These are phyloP conservation scores for Chlorella sp. DNA, from an alignment of 139 green algal species.

Conservation along the genomic window DNA sequence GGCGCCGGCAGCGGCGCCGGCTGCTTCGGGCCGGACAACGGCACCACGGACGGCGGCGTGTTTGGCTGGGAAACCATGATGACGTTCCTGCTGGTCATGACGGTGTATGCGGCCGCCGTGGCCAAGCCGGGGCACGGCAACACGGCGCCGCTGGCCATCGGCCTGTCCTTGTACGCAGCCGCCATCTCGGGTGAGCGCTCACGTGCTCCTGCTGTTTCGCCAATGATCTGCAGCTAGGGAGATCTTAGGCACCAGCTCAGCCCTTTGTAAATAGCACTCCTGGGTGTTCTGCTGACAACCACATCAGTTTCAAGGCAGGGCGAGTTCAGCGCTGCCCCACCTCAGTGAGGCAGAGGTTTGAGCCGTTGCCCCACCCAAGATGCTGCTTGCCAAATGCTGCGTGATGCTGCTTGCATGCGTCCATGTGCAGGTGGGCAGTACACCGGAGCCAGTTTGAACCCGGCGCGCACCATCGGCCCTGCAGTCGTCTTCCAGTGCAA, in stretches of 20 bases:
- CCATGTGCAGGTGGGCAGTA: constrained; percentile 56
- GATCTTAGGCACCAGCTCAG: too few species aligned
- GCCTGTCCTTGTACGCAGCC: constrained; percentile 65
- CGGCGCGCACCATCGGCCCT: constrained; percentile 66
- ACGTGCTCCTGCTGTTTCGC: too few species aligned
- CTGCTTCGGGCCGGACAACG: constrained; percentile 36
- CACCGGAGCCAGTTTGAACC: constrained; percentile 68
- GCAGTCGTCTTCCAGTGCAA: constrained; percentile 64
- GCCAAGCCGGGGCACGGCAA: constrained; percentile 57
- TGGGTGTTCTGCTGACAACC: too few species aligned
- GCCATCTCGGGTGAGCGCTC: constrained; percentile 63
- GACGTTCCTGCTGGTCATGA: constrained; percentile 52
- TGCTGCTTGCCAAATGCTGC: too few species aligned
- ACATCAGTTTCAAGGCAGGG: too few species aligned
- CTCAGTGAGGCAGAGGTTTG: too few species aligned
- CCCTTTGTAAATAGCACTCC: too few species aligned
- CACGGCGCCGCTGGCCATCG: constrained; percentile 51
- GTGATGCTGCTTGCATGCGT: too few species aligned
- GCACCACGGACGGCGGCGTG: constrained; percentile 29
- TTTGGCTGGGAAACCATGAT: constrained; percentile 67
- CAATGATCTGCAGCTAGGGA: too few species aligned
- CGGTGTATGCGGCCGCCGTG: constrained; percentile 59
- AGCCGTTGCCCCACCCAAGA: too few species aligned
- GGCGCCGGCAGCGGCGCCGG: constrained; percentile 25
- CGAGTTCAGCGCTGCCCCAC: too few species aligned